Percentiles rank a stretch among this genome's conserved stretches.
phyloP scores from a whole-genome alignment of 2,329 filamentous ascomycete genomes.

The Pseudocercospora fuligena region DNA sequence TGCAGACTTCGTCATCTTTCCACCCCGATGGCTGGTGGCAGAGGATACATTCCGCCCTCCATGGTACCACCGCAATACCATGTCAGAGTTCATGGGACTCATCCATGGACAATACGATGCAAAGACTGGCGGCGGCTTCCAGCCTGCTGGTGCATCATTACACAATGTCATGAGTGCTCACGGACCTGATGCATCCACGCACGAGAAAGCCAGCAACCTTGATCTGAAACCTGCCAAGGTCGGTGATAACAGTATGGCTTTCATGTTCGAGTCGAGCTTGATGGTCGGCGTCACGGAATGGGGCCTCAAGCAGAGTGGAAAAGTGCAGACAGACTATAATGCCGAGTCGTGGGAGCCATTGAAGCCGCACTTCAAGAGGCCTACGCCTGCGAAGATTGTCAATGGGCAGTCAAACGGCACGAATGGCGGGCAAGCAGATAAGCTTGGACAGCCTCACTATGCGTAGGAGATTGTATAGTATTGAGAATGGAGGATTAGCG shows the following conservation, averaged over 20 bases:
- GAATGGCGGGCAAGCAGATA: conserved; percentile 20
- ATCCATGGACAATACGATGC: conserved; percentile 65
- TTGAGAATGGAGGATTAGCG: background rate
- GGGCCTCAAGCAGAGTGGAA: conserved; percentile 71
- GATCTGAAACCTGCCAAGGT: conserved; percentile 62
- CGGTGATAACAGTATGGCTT: conserved; percentile 65
- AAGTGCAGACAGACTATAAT: conserved; percentile 75
- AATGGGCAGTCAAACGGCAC: conserved; percentile 20
- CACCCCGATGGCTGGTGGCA: conserved; percentile 71
- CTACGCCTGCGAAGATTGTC: conserved; percentile 23
- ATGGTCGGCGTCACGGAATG: conserved; percentile 76
- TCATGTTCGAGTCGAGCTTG: conserved; percentile 71
- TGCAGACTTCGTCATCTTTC: conserved; percentile 75
- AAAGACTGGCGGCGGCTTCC: conserved; percentile 61
- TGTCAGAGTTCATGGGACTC: conserved; percentile 68
- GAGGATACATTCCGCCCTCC: conserved; percentile 74
- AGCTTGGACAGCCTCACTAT: conserved; percentile 26
- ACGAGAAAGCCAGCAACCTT: conserved; percentile 61
- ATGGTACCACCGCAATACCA: conserved; percentile 73
- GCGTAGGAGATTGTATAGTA: conserved; percentile 10
- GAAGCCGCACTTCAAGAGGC: conserved; percentile 51
- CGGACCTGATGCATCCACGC: conserved; percentile 63
- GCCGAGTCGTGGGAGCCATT: conserved; percentile 76
- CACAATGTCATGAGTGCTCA: conserved; percentile 49
- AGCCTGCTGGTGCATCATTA: conserved; percentile 64